Evolutionary conservation across 345 rosid species (phyloP).

Genomic region (Carallia pectinifolia): DNA sequence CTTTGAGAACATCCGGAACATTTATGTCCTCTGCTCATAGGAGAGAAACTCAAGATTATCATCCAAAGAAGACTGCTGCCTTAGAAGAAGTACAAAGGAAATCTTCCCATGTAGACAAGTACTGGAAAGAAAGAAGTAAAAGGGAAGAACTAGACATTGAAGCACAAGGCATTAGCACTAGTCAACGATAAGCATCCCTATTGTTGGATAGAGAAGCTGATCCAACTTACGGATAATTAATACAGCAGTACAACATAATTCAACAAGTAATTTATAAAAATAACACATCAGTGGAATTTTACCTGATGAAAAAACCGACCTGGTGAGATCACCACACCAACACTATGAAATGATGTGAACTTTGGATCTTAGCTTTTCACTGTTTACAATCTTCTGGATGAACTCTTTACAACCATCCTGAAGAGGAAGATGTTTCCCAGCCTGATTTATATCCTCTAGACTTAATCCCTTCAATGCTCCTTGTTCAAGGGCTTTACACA

Average conservation of each 20-base stretch:
- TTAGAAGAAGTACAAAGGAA: no score
- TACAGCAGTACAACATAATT: not conserved
- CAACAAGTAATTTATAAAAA: not conserved
- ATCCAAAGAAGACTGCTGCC: no score
- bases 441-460: slow-evolving; percentile 11
- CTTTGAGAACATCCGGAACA: not conserved
- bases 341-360: slow-evolving; percentile 13
- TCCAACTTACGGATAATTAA: no score
- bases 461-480: slow-evolving; percentile 18
- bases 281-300: not conserved
- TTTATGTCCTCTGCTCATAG: slow-evolving; percentile 5
- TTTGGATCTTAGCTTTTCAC: slow-evolving; percentile 9
- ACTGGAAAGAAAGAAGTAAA: no score
- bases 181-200: no score
- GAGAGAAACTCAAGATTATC: no score
- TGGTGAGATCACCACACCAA: slow-evolving; percentile 25
- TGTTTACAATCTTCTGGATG: slow-evolving; percentile 9
- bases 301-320: slow-evolving; percentile 24
- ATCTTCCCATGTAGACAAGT: no score
- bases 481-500: slow-evolving; percentile 16
- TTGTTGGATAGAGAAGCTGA: no score
- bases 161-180: no score
- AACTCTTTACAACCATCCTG: slow-evolving; percentile 14
- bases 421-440: slow-evolving; percentile 13
- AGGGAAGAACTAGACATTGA: no score